Evolutionary conservation across 495 filamentous ascomycete species (phyloP).

Genomic region (Extremus antarcticus): DNA sequence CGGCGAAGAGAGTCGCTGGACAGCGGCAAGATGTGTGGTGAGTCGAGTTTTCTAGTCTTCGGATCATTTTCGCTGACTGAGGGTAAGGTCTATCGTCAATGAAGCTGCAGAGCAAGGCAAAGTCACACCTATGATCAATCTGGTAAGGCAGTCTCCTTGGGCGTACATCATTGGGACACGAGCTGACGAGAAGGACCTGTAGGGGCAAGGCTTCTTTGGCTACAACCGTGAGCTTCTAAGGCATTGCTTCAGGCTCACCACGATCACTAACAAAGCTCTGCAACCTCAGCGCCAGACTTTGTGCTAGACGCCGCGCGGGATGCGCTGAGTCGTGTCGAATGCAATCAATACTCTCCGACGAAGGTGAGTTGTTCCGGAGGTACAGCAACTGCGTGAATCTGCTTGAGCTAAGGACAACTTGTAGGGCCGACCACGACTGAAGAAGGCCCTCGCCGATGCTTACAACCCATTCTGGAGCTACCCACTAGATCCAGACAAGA

Average conservation of each 20-base stretch:
- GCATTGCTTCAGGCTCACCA: no score
- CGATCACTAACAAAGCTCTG: not conserved
- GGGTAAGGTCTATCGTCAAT: constrained; percentile 78
- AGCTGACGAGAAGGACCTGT: no score
- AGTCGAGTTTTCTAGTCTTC: constrained; percentile 10
- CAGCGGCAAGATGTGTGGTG: constrained; percentile 93
- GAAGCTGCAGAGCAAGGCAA: constrained; percentile 78
- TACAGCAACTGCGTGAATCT: not conserved
- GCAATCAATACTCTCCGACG: constrained; percentile 96
- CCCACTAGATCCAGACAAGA: constrained; percentile 72
- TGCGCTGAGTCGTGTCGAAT: constrained; percentile 84
- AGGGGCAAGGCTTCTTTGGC: constrained; percentile 87
- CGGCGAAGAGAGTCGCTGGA: constrained; percentile 67
- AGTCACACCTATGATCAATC: constrained; percentile 84
- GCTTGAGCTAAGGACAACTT: not conserved
- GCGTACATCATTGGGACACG: no score
- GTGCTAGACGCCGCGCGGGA: constrained; percentile 83
- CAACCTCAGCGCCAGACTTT: constrained; percentile 53
- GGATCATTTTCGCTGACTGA: not conserved
- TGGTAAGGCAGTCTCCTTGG: no score
- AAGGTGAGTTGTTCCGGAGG: constrained; percentile 53
- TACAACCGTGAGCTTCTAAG: constrained; percentile 70
- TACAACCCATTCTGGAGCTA: constrained; percentile 79
- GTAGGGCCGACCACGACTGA: constrained; percentile 73
- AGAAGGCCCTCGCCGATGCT: constrained; percentile 80